A percentile compares a stretch with the other conserved stretches of the same genome.
Conservation (phyloP, 352 stramenopile species). For the Phytophthora hibernalis region DNA sequence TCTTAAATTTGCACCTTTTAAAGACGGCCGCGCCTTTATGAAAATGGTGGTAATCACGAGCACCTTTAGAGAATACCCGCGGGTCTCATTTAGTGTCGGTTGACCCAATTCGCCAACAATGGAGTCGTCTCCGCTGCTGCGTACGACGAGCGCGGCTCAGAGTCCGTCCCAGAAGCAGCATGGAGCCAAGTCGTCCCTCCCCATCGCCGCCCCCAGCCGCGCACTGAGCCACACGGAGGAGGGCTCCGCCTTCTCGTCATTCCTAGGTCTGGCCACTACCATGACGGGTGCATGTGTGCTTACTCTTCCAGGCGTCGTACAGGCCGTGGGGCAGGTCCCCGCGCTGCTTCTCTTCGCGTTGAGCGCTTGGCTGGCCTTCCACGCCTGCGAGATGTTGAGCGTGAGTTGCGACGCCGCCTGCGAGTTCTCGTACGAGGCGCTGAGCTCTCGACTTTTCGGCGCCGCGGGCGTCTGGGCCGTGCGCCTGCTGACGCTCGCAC, state of each 20-base stretch:
- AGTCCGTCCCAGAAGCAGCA: conserved; percentile 33
- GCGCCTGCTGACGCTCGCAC: conserved; percentile 71
- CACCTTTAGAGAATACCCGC: too few relatives aligned
- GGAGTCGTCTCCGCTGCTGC: conserved; percentile 48
- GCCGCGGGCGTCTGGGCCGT: conserved; percentile 74
- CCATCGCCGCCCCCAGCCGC: neutral
- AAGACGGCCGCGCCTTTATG: too few relatives aligned
- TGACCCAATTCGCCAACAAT: too few relatives aligned
- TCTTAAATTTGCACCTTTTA: too few relatives aligned
- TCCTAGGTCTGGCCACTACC: conserved; percentile 79
- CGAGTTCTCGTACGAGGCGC: conserved; percentile 82
- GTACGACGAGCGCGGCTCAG: conserved; percentile 31
- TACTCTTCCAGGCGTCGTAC: conserved; percentile 70
- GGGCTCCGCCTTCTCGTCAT: conserved; percentile 75
- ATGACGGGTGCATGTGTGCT: conserved; percentile 88
- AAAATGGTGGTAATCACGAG: too few relatives aligned
- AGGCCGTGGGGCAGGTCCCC: conserved; percentile 61
- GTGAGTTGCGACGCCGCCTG: conserved; percentile 65
- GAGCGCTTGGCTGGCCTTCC: conserved; percentile 69
- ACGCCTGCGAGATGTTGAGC: conserved; percentile 79
- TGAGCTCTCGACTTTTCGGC: conserved; percentile 79
- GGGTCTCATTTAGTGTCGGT: too few relatives aligned
- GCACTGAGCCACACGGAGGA: conserved; percentile 47
- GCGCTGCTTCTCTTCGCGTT: conserved; percentile 60
- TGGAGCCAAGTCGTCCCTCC: neutral